Base-by-base conservation (phyloP, 2,329 filamentous ascomycete genomes). In the Pseudocercospora vitis region DNA sequence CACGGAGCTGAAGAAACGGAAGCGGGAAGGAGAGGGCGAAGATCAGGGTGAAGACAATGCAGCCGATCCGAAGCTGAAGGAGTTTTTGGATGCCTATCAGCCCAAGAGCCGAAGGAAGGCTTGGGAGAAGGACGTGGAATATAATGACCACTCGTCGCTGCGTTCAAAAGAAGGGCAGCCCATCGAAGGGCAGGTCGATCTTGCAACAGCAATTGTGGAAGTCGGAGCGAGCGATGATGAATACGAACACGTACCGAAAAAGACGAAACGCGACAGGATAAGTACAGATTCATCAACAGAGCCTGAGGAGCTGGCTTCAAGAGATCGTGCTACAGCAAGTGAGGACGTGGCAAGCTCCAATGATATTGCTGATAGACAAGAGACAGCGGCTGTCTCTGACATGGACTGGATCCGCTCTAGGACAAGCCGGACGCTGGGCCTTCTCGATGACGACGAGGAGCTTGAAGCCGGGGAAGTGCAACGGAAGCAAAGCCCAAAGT, bases 331-430 rank as follows among this genome's bases (percentile, higher is more conserved):
- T 3, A 24, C 32, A 12, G 49, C 42, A 26, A 37, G 46, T 12
- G 37, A 46, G 21, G 26, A 56, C 53, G 65, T 62, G 52, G 68
- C 62, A 18, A 32, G 26, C 29, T 23, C 28, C 4, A 24, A n/a
- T 11, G 37, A 46, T 3, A 19, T 33, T 19, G 48, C 24, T 19
- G 23, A 31, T 6, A 24, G n/a, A 11, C 44, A 28, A 33, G 42
- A 23, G 24, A 12, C 18, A 12, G 69, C 74, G 40, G 75, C 76
- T 47, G 78, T 85, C 2, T 86, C 87, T 18, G 91, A 96, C 73
- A 84, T 86, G 56, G 91, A 97, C 71, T 99, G 94, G 94, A 78
- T 96, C 63, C 85, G 92, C 53, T 92, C 88, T 58, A 84, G 88
- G 63, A 97, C 91, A 11, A 96, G 86, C 73, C 83, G 92, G 64